These are phyloP conservation scores for Erysimum pusillum DNA, from an alignment of 441 rosid species.

Conservation along the genomic window DNA sequence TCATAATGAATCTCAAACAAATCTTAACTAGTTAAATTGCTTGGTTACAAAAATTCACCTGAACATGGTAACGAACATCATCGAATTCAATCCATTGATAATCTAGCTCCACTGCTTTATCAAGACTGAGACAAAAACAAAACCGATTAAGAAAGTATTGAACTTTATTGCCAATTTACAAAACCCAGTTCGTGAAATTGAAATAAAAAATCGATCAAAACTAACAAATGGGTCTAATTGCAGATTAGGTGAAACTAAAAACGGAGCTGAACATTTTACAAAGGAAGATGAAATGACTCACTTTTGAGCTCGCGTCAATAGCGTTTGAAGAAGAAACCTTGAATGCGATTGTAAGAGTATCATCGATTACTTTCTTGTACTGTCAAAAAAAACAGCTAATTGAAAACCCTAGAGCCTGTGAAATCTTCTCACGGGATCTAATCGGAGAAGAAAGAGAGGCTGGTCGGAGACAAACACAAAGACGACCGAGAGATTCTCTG, in stretches of 20 bases:
- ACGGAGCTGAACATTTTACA: not conserved
- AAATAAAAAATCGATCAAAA: conserved; percentile 3
- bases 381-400: not conserved
- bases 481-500: conserved; percentile 53
- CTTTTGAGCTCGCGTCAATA: conserved; percentile 80
- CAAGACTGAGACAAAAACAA: conserved; percentile 61
- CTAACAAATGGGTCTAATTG: conserved; percentile 4
- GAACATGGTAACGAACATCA: conserved; percentile 91
- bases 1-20: conserved; percentile 36
- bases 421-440: conserved; percentile 34
- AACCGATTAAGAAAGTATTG: not conserved
- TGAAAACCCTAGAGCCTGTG: conserved; percentile 20
- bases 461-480: conserved; percentile 35
- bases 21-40: not conserved
- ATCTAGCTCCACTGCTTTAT: conserved; percentile 86
- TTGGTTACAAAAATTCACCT: conserved; percentile 55
- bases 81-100: conserved; percentile 93
- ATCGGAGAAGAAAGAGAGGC: conserved; percentile 37
- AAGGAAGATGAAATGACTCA: conserved; percentile 36
- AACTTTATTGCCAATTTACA: conserved; percentile 19
- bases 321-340: conserved; percentile 88
- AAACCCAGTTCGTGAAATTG: conserved; percentile 19
- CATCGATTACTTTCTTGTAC: conserved; percentile 55
- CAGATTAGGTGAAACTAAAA: not conserved
- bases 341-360: conserved; percentile 90